These are phyloP conservation scores for Adiantum capillusveneris DNA, from an alignment of 75 land plant genomes.

Conservation along the genomic window DNA sequence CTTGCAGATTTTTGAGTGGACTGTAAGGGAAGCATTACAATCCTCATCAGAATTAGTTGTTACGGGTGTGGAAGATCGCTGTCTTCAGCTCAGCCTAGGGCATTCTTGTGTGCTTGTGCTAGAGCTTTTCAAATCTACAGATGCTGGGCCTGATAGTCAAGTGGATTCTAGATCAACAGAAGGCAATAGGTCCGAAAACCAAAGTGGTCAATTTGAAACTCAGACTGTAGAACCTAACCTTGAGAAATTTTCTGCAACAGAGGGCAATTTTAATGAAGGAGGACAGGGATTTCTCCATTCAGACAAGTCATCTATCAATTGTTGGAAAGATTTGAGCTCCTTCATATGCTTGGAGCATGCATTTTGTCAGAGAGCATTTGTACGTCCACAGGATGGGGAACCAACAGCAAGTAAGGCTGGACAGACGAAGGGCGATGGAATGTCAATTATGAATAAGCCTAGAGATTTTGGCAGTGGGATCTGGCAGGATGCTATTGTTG, in stretches of 20 bases:
- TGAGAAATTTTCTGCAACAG: not conserved
- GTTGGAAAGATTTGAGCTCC: not conserved
- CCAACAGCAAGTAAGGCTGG: not conserved
- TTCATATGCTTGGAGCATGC: constrained; percentile 55
- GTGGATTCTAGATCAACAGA: not conserved
- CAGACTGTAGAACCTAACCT: not conserved
- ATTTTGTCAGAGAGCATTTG: constrained; percentile 47
- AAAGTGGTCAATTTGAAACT: not conserved
- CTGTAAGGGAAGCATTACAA: constrained; percentile 65
- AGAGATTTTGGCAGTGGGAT: not conserved
- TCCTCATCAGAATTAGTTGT: constrained; percentile 59
- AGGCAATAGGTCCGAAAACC: not conserved
- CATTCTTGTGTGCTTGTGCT: constrained; percentile 40
- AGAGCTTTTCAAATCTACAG: not conserved
- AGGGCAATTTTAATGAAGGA: not conserved
- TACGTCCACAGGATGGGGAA: constrained; percentile 19
- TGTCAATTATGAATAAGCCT: not conserved
- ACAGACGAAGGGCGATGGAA: not conserved
- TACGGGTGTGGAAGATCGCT: constrained; percentile 62
- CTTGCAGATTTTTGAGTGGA: constrained; percentile 81
- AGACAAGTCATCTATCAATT: not conserved
- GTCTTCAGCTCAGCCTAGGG: constrained; percentile 57
- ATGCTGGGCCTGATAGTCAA: not conserved
- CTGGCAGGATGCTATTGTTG: constrained; percentile 2
- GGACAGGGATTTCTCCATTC: not conserved